Evolutionary conservation across 176 grass and related monocot genomes (phyloP).

Genomic region (Carex pumila): DNA sequence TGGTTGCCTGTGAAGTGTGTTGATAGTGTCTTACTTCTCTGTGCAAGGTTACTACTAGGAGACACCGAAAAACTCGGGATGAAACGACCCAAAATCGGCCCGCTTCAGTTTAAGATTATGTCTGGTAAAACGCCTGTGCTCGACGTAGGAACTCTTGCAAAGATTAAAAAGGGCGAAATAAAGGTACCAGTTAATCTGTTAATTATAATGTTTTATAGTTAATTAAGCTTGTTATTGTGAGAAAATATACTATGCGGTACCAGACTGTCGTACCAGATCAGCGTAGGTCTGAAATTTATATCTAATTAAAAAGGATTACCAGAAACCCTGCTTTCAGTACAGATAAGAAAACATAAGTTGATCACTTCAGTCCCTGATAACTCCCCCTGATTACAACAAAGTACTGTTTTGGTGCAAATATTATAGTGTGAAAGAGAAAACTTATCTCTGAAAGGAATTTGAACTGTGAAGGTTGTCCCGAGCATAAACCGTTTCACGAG

Average conservation of each 20-base stretch:
- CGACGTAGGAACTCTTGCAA: conserved; percentile 54
- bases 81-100: conserved; percentile 48
- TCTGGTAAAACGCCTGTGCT: conserved; percentile 70
- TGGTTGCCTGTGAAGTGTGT: conserved; percentile 51
- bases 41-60: conserved; percentile 56
- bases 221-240: not conserved
- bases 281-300: not conserved
- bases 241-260: not conserved
- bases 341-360: not conserved
- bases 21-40: conserved; percentile 58
- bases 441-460: conserved; percentile 14
- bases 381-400: not conserved
- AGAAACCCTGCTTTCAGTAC: not conserved
- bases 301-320: not conserved
- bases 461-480: conserved; percentile 62
- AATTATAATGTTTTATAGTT: not conserved
- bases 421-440: no score
- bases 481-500: conserved; percentile 46
- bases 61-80: conserved; percentile 58
- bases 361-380: not conserved
- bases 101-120: conserved; percentile 55
- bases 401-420: not conserved
- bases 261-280: not conserved
- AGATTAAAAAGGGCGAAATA: conserved; percentile 60
- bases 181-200: conserved; percentile 32